A percentile compares a stretch with the other conserved stretches of the same genome.
Conservation (phyloP, 1,139 yeast genomes). For the Yamadazyma epiphylla region DNA sequence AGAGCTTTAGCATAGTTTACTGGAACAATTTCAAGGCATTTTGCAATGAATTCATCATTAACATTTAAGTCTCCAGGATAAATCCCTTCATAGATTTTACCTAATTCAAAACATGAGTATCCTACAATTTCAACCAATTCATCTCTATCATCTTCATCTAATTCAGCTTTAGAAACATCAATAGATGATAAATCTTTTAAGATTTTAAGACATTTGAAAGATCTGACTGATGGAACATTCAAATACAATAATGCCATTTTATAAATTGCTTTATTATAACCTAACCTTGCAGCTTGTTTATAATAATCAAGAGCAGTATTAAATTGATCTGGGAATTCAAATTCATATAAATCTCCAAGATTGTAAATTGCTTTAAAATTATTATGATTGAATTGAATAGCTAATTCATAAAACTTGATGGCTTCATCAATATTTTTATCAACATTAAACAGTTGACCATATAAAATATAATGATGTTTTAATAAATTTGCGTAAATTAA, state of each 20-base stretch:
- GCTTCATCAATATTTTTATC: conserved; percentile 29
- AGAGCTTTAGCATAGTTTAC: conserved; percentile 60
- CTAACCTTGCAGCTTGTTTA: conserved; percentile 38
- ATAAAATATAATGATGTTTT: conserved; percentile 32
- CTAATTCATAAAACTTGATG: conserved; percentile 28
- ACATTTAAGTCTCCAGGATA: conserved; percentile 42
- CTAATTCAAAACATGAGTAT: conserved; percentile 51
- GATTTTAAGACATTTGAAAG: conserved; percentile 34
- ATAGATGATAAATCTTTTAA: conserved; percentile 36
- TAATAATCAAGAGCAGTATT: conserved; percentile 33
- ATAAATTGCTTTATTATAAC: conserved; percentile 43
- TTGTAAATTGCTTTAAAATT: conserved; percentile 35
- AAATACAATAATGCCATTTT: conserved; percentile 39
- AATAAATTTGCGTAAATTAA: conserved; percentile 39
- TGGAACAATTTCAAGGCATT: conserved; percentile 36
- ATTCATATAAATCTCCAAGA: conserved; percentile 41
- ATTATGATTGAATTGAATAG: conserved; percentile 29
- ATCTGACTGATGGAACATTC: conserved; percentile 31
- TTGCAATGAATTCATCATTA: conserved; percentile 34
- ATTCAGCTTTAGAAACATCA: conserved; percentile 31
- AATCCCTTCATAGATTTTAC: conserved; percentile 66
- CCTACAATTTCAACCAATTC: conserved; percentile 44
- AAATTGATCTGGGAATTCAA: conserved; percentile 26
- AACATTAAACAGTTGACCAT: conserved; percentile 37
- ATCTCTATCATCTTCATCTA: conserved; percentile 37